phyloP scores from a whole-genome alignment of 2,329 filamentous ascomycete species.

The Aspergillus ustus region DNA sequence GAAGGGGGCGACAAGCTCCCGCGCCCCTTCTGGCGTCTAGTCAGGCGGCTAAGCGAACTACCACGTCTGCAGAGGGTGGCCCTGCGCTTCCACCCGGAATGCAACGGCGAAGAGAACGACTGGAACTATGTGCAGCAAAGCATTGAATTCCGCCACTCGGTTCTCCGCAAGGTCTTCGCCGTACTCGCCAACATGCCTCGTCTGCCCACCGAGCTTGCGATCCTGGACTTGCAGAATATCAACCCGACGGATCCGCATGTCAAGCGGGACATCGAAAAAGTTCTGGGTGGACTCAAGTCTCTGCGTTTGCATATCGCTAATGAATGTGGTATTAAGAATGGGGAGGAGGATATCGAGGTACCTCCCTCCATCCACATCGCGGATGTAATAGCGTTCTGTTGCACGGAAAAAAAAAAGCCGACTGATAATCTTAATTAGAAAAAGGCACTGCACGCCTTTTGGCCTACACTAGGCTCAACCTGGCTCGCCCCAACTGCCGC shows the following conservation, averaged over 20 bases:
- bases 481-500: conserved; percentile 12
- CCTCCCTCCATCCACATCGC: background rate
- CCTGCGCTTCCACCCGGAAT: conserved; percentile 10
- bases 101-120: background rate
- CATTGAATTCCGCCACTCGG: background rate
- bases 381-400: too few relatives aligned
- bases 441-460: conserved; percentile 7
- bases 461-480: background rate
- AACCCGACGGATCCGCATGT: background rate
- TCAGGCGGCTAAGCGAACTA: conserved; percentile 6
- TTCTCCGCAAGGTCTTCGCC: conserved; percentile 1
- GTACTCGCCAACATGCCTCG: background rate
- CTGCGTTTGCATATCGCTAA: conserved; percentile 17
- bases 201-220: background rate
- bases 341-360: too few relatives aligned
- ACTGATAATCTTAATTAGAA: background rate
- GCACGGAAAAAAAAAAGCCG: too few relatives aligned
- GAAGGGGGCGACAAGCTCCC: background rate
- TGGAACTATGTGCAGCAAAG: background rate
- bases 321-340: background rate
- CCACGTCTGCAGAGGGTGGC: conserved; percentile 9
- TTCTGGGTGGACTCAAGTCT: background rate
- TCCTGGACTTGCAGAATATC: conserved; percentile 15
- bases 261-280: background rate
- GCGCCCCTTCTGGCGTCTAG: background rate